Conservation (phyloP, 768 basidiomycete genomes). For the Cystofilobasidium macerans region DNA sequence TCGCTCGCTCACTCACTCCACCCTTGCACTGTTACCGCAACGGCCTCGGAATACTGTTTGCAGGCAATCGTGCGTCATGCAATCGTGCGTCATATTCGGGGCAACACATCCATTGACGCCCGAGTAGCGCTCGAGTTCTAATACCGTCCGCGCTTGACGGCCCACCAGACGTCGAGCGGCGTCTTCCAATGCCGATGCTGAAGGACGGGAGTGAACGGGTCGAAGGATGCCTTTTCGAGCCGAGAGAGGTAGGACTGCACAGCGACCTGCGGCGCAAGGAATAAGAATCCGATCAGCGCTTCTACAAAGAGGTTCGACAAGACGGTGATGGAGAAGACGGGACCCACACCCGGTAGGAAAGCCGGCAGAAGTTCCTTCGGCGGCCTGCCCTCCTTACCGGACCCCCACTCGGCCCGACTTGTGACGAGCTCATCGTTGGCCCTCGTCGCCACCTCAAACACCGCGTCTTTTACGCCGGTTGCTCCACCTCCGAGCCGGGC, state of each 20-base stretch:
- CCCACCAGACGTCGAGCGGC: slow-evolving; percentile 56
- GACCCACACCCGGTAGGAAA: slow-evolving; percentile 59
- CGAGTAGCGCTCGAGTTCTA: too few species aligned
- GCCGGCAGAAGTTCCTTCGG: slow-evolving; percentile 56
- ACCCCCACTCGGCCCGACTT: slow-evolving; percentile 58
- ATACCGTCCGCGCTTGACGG: background rate
- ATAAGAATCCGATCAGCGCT: too few species aligned
- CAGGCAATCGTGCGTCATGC: too few species aligned
- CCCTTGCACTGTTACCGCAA: too few species aligned
- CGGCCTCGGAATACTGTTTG: too few species aligned
- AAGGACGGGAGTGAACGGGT: slow-evolving; percentile 55
- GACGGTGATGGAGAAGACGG: background rate
- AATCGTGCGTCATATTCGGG: too few species aligned
- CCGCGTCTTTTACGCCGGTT: slow-evolving; percentile 61
- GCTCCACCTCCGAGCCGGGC: slow-evolving; percentile 46
- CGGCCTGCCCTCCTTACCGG: slow-evolving; percentile 43
- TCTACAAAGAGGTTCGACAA: too few species aligned
- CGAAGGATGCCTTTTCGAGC: slow-evolving; percentile 59
- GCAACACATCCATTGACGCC: too few species aligned
- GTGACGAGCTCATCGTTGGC: slow-evolving; percentile 71
- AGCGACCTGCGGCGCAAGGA: slow-evolving; percentile 47
- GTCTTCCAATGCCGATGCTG: slow-evolving; percentile 63
- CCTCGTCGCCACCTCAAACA: slow-evolving; percentile 68
- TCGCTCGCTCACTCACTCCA: too few species aligned
- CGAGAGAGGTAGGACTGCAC: slow-evolving; percentile 53